Percentiles rank a stretch among this genome's conserved stretches.
Evolutionary conservation across 2,329 filamentous ascomycete genomes (phyloP).

Genomic region (Hawksworthiomyces lignivorus): DNA sequence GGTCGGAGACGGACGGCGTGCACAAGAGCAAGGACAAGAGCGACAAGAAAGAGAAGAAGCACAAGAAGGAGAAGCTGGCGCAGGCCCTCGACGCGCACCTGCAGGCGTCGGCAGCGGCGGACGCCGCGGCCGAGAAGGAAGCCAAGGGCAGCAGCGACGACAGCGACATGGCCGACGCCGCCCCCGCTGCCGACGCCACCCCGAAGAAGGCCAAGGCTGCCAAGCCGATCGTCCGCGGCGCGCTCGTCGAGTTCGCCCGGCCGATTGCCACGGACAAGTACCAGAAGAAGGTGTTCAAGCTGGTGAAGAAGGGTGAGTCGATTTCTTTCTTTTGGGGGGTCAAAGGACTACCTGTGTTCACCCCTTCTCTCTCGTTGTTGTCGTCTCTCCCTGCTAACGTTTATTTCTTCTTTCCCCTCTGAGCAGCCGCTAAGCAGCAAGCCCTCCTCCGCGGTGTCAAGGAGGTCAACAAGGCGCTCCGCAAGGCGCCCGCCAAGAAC

Average conservation of each 20-base stretch:
- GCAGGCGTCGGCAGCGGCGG: conserved; percentile 45
- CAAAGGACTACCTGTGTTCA: no score
- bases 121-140: conserved; percentile 24
- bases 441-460: conserved; percentile 97
- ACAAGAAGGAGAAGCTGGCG: conserved; percentile 66
- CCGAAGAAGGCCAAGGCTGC: conserved; percentile 22
- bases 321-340: conserved; percentile 1
- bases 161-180: conserved; percentile 38
- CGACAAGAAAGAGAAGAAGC: conserved; percentile 60
- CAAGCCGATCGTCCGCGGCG: conserved; percentile 28
- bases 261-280: conserved; percentile 74
- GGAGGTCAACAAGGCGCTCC: conserved; percentile 96
- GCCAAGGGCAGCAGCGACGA: conserved; percentile 34
- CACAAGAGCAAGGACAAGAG: conserved; percentile 47
- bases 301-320: conserved; percentile 51
- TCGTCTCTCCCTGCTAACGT: conserved; percentile 16
- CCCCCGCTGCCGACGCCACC: conserved; percentile 21
- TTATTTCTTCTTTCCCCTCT: not conserved
- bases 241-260: conserved; percentile 73
- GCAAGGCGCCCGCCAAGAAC: conserved; percentile 74
- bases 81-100: conserved; percentile 59
- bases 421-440: conserved; percentile 83
- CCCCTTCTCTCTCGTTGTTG: conserved; percentile 10
- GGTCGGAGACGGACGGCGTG: conserved; percentile 46
- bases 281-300: conserved; percentile 59